Base-by-base conservation (phyloP, 495 filamentous ascomycete genomes). In the Massariosphaeria phaeospora region DNA sequence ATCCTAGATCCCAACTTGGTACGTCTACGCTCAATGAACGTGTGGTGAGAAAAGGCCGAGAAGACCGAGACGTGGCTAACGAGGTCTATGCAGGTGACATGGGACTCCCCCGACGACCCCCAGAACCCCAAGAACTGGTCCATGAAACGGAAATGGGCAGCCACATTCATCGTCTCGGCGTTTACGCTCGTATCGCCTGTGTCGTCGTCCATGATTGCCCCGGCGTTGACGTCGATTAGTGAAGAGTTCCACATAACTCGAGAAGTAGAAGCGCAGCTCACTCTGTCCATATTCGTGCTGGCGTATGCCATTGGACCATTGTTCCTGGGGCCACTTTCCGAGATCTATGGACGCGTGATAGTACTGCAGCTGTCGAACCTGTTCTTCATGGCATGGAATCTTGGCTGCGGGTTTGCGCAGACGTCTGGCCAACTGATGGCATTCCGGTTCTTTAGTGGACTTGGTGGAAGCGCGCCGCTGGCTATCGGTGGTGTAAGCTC, bases 131-230 rank as follows among this genome's bases (percentile, higher is more conserved):
- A 72, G 55, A 73, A 73, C 48, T 72, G 70, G 70, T 52, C 58
- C 8, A 53, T 55, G 25, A 66, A 61, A 31, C 55, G 75, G 44
- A 94, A 94, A 70, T 90, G 85, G 83, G 52, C 81, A 0, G 76
- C 86, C 1, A 82, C 79, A 0, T 55, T 70, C 53, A 62, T 69
- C 31, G 70, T 73, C 18, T 73, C 71, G 3, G 45, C 60, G 4
- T 74, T 73, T 66, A 88, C 84, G 0, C 80, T 91, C 54, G 84
- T 91, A 48, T 87, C 86, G 0, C 85, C 86, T 0, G 75, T 84
- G 10, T 80, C 80, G 1, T 84, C 79, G 3, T 81, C 81, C 10
- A 88, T 91, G 77, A 78, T 91, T 5, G 83, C 87, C 0, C 88
- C 88, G 0, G 82, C 81, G 0, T 64, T 89, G 56, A 73, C 0